Conservation (phyloP, 305 asterid genomes). For the Petunia hybrid region DNA sequence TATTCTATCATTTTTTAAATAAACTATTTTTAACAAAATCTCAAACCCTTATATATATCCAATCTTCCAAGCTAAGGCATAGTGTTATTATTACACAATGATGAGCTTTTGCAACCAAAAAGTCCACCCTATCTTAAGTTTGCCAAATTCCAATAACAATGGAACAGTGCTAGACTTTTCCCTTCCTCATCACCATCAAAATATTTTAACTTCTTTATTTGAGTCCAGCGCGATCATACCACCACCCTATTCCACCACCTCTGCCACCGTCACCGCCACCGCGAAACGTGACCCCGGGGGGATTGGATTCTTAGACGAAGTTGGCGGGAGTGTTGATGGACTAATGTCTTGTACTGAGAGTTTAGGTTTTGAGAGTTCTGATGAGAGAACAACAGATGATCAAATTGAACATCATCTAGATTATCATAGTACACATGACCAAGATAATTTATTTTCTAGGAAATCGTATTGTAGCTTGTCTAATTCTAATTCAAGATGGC, state of each 20-base stretch:
- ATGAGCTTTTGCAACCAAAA: constrained; percentile 36
- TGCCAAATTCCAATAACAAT: constrained; percentile 21
- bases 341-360: constrained; percentile 52
- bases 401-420: constrained; percentile 33
- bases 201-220: not conserved
- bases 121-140: constrained; percentile 14
- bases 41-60: constrained; percentile 4
- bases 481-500: constrained; percentile 9
- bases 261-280: not conserved
- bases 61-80: not conserved
- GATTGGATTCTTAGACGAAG: constrained; percentile 43
- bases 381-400: constrained; percentile 42
- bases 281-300: constrained; percentile 41
- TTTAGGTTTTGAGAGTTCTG: constrained; percentile 50
- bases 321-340: constrained; percentile 46
- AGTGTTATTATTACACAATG: not conserved
- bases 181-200: constrained; percentile 22
- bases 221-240: not conserved
- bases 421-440: not conserved
- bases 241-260: not conserved
- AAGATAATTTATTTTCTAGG: not conserved
- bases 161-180: constrained; percentile 21
- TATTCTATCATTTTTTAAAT: not conserved
- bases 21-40: not conserved
- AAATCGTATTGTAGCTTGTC: not conserved